Base-by-base conservation (phyloP, 2,329 filamentous ascomycete genomes). In the Microcera coccophila region DNA sequence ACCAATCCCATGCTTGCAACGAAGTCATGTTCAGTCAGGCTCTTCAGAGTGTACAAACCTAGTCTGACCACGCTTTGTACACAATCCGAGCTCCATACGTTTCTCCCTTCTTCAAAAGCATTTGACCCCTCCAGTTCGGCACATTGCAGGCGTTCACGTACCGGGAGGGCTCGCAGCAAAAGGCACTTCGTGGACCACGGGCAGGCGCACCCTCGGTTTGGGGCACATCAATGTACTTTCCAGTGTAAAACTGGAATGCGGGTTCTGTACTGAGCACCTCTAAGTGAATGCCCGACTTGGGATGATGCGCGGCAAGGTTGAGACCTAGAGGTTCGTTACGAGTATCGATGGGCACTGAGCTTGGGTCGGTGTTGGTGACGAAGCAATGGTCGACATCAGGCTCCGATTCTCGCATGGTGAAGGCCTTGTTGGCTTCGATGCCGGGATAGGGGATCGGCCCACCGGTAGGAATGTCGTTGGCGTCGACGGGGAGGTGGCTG, bases 231-330 rank as follows among this genome's bases (percentile, higher is more conserved):
- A 94, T 90, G 60, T 82, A 84, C 61, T 87, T 84, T 52, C 91
- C 93, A 0, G 90, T 94, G 69, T 97, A 97, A 70, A 96, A 95
- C 66, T 97, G 91, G 74, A 96, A 97, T 0, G 89, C 87, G 0
- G 93, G 93, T 72, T 97, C 91, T 0, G 91, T 97, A 71, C 87
- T 93, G 59, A 82, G 73, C 5, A 95, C 85, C 66, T 96, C 87
- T 38, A 97, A 80, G 62, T 94, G 85, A 53, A 96, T 75, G 49
- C 81, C 80, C 20, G 82, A 85, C 38, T 72, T 73, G 5, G 88
- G 80, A 64, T 96, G 88, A 64, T 78, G 78, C 45, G 93, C 86
- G 18, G 78, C 72, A 35, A 87, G 79, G 35, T 91, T 79, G 45
- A 78, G 81, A 44, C 73, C 75, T 29, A 95, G 72, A 1, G 85